Percentiles rank a stretch among this genome's conserved stretches.
phyloP scores from a whole-genome alignment of 495 filamentous ascomycete genomes.

The Penicillium canariense region DNA sequence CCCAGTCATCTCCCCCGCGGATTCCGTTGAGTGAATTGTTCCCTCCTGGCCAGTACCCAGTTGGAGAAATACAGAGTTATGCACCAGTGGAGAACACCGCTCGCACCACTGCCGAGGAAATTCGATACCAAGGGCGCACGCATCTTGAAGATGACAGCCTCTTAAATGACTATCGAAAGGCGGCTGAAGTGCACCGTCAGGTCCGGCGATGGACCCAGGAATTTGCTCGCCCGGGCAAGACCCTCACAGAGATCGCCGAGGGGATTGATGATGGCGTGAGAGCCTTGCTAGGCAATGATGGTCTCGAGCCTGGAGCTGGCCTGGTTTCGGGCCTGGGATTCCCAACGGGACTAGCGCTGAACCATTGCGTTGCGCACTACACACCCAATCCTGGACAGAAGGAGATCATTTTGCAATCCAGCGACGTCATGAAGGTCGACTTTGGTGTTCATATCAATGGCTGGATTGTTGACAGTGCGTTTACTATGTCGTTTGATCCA shows the following conservation, averaged over 20 bases:
- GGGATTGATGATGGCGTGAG: slow-evolving; percentile 84
- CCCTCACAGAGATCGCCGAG: slow-evolving; percentile 76
- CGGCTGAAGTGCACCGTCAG: slow-evolving; percentile 72
- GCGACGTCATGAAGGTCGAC: slow-evolving; percentile 92
- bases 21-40: slow-evolving; percentile 52
- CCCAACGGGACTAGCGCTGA: slow-evolving; percentile 81
- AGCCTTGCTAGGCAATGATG: slow-evolving; percentile 72
- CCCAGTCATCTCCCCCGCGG: slow-evolving; percentile 56
- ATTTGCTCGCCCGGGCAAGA: slow-evolving; percentile 77
- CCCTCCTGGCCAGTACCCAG: slow-evolving; percentile 48
- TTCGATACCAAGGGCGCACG: slow-evolving; percentile 47
- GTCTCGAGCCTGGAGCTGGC: slow-evolving; percentile 75
- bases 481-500: slow-evolving; percentile 84
- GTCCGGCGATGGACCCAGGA: slow-evolving; percentile 80
- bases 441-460: slow-evolving; percentile 91
- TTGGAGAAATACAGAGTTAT: slow-evolving; percentile 53
- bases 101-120: slow-evolving; percentile 59
- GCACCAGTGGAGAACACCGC: slow-evolving; percentile 45
- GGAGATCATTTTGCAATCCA: slow-evolving; percentile 69
- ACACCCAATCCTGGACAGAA: slow-evolving; percentile 87
- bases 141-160: slow-evolving; percentile 54
- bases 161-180: slow-evolving; percentile 59
- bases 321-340: slow-evolving; percentile 83
- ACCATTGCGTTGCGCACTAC: slow-evolving; percentile 87
- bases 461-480: slow-evolving; percentile 88